Evolutionary conservation across 2,329 filamentous ascomycete species (phyloP).

Genomic region (Ascochyta pisi): DNA sequence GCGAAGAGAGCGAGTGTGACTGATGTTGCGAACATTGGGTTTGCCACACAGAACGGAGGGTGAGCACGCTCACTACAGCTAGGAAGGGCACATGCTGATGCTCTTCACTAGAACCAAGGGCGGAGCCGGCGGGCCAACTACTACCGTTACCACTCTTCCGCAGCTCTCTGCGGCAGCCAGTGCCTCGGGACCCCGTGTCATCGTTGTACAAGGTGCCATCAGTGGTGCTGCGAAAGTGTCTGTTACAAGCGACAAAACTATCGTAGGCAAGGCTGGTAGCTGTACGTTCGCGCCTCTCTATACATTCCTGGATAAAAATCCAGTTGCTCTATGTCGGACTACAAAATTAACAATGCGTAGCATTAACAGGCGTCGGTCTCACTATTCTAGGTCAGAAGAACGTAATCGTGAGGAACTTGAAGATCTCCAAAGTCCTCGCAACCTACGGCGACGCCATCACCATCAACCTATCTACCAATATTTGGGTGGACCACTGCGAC

Average conservation of each 20-base stretch:
- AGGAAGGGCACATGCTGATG: not conserved
- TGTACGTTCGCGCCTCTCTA: slow-evolving; percentile 37
- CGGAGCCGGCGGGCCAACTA: slow-evolving; percentile 59
- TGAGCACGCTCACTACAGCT: not conserved
- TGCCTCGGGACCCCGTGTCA: slow-evolving; percentile 26
- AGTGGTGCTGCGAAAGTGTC: slow-evolving; percentile 34
- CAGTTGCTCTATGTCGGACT: too few species aligned
- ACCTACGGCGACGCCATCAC: slow-evolving; percentile 65
- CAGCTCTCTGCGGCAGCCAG: slow-evolving; percentile 58
- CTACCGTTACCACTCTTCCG: slow-evolving; percentile 60
- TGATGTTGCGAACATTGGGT: slow-evolving; percentile 45
- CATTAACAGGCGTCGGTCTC: slow-evolving; percentile 33
- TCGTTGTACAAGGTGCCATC: slow-evolving; percentile 35
- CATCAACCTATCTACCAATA: slow-evolving; percentile 63
- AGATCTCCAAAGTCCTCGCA: slow-evolving; percentile 63
- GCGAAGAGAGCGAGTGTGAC: slow-evolving; percentile 23
- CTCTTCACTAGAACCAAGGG: slow-evolving; percentile 55
- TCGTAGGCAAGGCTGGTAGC: slow-evolving; percentile 50
- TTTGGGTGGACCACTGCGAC: slow-evolving; percentile 70
- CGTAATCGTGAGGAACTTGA: slow-evolving; percentile 69
- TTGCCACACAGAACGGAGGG: slow-evolving; percentile 55
- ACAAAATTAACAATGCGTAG: too few species aligned
- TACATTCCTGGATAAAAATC: too few species aligned
- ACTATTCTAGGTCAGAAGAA: slow-evolving; percentile 62
- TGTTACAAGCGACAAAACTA: slow-evolving; percentile 31